These are phyloP conservation scores for Plenodomus lindquistii DNA, from an alignment of 2,329 filamentous ascomycete genomes.

Conservation along the genomic window DNA sequence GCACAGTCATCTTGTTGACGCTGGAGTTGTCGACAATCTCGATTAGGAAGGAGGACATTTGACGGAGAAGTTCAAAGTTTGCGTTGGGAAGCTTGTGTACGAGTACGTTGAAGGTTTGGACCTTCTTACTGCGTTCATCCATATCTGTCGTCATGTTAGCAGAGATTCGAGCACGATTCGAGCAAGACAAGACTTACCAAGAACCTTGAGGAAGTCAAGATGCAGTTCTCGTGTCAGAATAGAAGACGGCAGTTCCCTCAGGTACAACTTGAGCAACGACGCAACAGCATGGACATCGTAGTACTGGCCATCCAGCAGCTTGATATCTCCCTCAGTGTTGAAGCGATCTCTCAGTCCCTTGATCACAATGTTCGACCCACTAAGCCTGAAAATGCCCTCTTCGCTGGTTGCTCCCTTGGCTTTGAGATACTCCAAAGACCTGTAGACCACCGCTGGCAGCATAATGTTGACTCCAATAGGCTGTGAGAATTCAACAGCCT, in stretches of 20 bases:
- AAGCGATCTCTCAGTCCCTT: constrained; percentile 90
- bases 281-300: constrained; percentile 97
- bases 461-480: constrained; percentile 74
- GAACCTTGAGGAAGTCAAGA: constrained; percentile 81
- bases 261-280: constrained; percentile 88
- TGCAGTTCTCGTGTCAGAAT: constrained; percentile 91
- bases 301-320: constrained; percentile 82
- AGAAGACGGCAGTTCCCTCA: constrained; percentile 87
- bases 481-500: constrained; percentile 81
- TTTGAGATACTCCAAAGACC: constrained; percentile 91
- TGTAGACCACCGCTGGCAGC: constrained; percentile 89
- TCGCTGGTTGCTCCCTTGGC: constrained; percentile 79
- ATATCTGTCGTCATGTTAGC: constrained; percentile 61
- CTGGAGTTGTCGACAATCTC: constrained; percentile 89
- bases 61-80: constrained; percentile 80
- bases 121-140: constrained; percentile 73
- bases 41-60: constrained; percentile 85
- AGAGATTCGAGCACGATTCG: not conserved
- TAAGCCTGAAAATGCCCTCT: constrained; percentile 95
- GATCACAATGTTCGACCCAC: constrained; percentile 94
- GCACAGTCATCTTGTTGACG: constrained; percentile 96
- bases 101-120: constrained; percentile 73
- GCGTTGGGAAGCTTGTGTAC: constrained; percentile 78
- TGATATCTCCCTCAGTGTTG: constrained; percentile 89
- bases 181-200: constrained; percentile 55